Evolutionary conservation across 495 filamentous ascomycete genomes (phyloP).

Genomic region (Cercophora newfieldiana): DNA sequence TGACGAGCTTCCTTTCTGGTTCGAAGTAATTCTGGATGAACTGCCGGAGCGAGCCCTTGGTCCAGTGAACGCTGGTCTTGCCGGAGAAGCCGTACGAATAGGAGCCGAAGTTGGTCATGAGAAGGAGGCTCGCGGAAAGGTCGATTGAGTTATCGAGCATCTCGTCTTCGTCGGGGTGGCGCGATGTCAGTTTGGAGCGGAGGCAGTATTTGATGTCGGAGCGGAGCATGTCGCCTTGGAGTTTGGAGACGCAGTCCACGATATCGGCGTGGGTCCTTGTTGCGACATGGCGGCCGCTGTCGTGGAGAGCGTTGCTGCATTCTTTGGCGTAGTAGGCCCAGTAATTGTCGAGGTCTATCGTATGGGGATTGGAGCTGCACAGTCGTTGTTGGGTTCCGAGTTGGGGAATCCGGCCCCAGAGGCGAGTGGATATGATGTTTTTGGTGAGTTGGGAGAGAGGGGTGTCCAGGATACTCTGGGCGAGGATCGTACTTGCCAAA

Average conservation of each 20-base stretch:
- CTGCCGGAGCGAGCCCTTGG: background rate
- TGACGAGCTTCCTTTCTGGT: conserved; percentile 9
- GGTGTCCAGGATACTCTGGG: background rate
- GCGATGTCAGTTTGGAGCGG: background rate
- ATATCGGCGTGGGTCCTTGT: conserved; percentile 12
- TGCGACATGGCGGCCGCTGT: conserved; percentile 11
- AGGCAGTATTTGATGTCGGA: background rate
- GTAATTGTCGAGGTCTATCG: conserved; percentile 9
- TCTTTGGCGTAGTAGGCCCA: conserved; percentile 17
- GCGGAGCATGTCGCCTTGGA: background rate
- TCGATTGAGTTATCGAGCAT: conserved; percentile 12
- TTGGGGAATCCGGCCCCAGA: background rate
- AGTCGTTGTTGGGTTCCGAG: background rate
- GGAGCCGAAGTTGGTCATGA: conserved; percentile 14
- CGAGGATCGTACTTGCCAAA: background rate
- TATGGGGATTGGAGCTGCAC: background rate
- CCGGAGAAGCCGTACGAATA: conserved; percentile 6
- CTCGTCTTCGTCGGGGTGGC: conserved; percentile 1
- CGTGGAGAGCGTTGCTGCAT: conserved; percentile 11
- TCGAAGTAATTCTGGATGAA: background rate
- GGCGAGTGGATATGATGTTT: background rate
- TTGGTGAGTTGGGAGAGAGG: background rate
- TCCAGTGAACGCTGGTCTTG: conserved; percentile 6
- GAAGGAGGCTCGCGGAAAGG: conserved; percentile 5
- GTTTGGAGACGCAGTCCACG: background rate